Conservation (phyloP, 2,329 filamentous ascomycete genomes). For the Colletotrichum higginsianum region DNA sequence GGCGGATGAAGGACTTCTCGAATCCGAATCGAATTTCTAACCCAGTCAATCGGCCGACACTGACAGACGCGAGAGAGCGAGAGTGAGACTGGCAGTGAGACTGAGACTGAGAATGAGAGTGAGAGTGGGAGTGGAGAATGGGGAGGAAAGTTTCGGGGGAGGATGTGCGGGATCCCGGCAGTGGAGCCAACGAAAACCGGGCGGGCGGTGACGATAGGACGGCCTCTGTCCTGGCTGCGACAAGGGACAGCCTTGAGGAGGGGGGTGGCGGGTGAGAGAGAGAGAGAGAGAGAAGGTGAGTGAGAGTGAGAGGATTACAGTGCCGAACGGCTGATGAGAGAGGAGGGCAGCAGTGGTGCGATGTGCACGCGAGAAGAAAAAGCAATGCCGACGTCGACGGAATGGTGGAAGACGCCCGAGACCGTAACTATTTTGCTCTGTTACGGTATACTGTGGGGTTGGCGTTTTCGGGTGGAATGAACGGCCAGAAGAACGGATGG, state of each 20-base stretch:
- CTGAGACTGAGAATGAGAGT: too few species aligned
- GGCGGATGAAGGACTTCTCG: conserved; percentile 17
- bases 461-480: conserved; percentile 10
- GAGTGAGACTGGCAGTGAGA: not conserved
- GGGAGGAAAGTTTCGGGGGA: conserved; percentile 39
- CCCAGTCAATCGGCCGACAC: not conserved
- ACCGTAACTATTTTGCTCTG: not conserved
- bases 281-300: too few species aligned
- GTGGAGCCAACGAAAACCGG: conserved; percentile 40
- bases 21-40: conserved; percentile 20
- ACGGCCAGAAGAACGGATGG: conserved; percentile 3
- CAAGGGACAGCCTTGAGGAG: conserved; percentile 35
- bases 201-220: conserved; percentile 41
- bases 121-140: conserved; percentile 8
- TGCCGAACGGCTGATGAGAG: conserved; percentile 30
- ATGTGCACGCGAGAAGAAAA: conserved; percentile 33
- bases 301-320: conserved; percentile 16
- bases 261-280: not conserved
- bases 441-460: not conserved
- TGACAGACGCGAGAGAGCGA: not conserved
- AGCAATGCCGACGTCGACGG: conserved; percentile 17
- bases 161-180: conserved; percentile 38
- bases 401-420: too few species aligned
- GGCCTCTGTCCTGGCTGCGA: conserved; percentile 19
- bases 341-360: conserved; percentile 8